phyloP scores from a whole-genome alignment of 768 basidiomycete species.

The Amanita inopinata region DNA sequence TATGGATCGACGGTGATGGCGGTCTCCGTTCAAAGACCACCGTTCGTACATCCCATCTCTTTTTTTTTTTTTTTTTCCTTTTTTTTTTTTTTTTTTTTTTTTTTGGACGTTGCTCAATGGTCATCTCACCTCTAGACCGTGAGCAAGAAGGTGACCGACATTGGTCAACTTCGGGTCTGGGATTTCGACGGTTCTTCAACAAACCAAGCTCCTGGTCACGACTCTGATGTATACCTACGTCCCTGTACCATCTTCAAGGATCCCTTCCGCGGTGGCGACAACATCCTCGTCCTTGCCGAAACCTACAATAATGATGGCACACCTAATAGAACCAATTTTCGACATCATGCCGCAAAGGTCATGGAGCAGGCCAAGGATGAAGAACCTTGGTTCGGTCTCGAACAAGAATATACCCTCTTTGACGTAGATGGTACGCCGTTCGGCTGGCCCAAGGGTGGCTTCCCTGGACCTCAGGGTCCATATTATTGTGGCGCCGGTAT shows the following conservation, averaged over 20 bases:
- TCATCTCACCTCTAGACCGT: constrained; percentile 53
- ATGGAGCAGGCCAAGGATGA: constrained; percentile 84
- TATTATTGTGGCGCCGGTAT: constrained; percentile 98
- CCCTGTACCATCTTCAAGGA: constrained; percentile 97
- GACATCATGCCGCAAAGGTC: constrained; percentile 87
- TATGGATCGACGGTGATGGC: constrained; percentile 95
- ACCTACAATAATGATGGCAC: constrained; percentile 99
- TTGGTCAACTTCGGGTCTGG: constrained; percentile 92
- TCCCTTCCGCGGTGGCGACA: constrained; percentile 97
- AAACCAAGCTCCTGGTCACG: constrained; percentile 89
- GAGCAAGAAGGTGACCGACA: constrained; percentile 74
- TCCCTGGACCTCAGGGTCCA: constrained; percentile 98
- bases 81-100: constrained; percentile 7
- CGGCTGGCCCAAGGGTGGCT: constrained; percentile 99
- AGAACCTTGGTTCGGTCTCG: constrained; percentile 94
- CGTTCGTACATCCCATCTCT: constrained; percentile 31
- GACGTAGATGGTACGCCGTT: constrained; percentile 83
- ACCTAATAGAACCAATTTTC: constrained; percentile 93
- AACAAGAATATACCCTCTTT: constrained; percentile 98
- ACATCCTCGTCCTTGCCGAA: constrained; percentile 94
- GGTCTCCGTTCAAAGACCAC: constrained; percentile 97
- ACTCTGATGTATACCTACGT: constrained; percentile 98
- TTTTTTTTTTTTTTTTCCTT: not conserved
- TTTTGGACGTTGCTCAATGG: no score
- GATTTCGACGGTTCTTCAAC: constrained; percentile 99